phyloP scores from a whole-genome alignment of 192 early-diverging fungal species.

The Phycomyces blakesleeanus region DNA sequence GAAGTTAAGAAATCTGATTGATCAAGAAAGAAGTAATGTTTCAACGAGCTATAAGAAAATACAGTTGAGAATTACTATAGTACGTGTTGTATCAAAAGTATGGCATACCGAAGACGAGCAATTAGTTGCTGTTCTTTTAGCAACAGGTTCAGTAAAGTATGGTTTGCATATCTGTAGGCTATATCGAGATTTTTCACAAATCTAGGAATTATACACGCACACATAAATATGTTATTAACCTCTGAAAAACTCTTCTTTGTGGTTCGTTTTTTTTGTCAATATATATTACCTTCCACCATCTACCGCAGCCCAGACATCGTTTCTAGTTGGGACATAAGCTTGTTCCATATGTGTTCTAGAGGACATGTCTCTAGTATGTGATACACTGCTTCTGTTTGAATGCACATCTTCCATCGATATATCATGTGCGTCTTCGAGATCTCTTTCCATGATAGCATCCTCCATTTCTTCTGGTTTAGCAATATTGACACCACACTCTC shows the following conservation, averaged over 20 bases:
- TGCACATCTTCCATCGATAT: background rate
- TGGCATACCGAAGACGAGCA: conserved; percentile 58
- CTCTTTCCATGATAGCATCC: conserved; percentile 18
- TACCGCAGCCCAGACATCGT: conserved; percentile 55
- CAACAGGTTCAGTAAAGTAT: conserved; percentile 74
- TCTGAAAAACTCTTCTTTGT: too few relatives aligned
- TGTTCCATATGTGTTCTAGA: conserved; percentile 4
- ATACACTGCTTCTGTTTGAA: background rate
- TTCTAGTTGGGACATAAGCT: conserved; percentile 10
- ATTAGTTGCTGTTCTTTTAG: conserved; percentile 76
- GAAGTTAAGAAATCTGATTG: conserved; percentile 92
- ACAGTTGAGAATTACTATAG: background rate
- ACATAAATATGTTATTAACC: too few relatives aligned
- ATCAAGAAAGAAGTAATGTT: conserved; percentile 90
- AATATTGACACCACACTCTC: conserved; percentile 69
- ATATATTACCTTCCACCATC: conserved; percentile 46
- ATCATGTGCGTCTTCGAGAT: conserved; percentile 13
- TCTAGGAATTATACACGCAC: conserved; percentile 29
- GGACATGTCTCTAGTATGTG: background rate
- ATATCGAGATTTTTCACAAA: conserved; percentile 74
- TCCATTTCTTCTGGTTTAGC: conserved; percentile 29
- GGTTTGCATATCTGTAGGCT: conserved; percentile 89
- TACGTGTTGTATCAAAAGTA: background rate
- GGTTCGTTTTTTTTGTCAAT: too few relatives aligned
- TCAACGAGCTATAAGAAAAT: conserved; percentile 67